Percentiles rank a stretch among this genome's conserved stretches.
Conservation (phyloP, 192 early-diverging fungal species). For the Irineochytrium annulatum region DNA sequence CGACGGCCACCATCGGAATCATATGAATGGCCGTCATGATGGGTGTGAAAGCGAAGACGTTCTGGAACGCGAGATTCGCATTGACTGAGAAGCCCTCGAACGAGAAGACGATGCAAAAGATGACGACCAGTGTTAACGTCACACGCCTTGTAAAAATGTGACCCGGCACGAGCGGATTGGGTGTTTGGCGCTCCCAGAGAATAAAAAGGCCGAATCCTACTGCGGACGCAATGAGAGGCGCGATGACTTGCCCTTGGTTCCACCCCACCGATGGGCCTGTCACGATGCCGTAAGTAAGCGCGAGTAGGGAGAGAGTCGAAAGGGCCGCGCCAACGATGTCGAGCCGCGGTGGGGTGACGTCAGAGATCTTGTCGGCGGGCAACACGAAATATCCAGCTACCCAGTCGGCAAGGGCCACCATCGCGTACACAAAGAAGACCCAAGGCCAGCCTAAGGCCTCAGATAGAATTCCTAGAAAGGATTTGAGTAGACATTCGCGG, state of each 20-base stretch:
- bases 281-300: constrained; percentile 27
- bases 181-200: constrained; percentile 1
- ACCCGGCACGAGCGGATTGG: background rate
- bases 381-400: constrained; percentile 13
- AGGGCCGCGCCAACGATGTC: constrained; percentile 26
- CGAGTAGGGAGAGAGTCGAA: constrained; percentile 26
- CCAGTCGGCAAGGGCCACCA: constrained; percentile 8
- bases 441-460: constrained; percentile 22
- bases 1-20: constrained; percentile 15
- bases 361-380: constrained; percentile 4
- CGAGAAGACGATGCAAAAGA: constrained; percentile 4
- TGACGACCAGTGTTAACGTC: constrained; percentile 2
- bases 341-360: constrained; percentile 4
- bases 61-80: constrained; percentile 5
- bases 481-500: too few relatives aligned
- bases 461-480: constrained; percentile 17
- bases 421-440: constrained; percentile 21
- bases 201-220: constrained; percentile 1
- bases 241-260: background rate
- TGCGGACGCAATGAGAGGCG: background rate
- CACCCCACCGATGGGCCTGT: background rate
- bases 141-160: constrained; percentile 2
- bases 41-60: constrained; percentile 2
- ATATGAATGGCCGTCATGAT: constrained; percentile 12
- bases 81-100: constrained; percentile 9